Base-by-base conservation (phyloP, 1,284 basidiomycete species). In the Stygiomarasmius scandens region DNA sequence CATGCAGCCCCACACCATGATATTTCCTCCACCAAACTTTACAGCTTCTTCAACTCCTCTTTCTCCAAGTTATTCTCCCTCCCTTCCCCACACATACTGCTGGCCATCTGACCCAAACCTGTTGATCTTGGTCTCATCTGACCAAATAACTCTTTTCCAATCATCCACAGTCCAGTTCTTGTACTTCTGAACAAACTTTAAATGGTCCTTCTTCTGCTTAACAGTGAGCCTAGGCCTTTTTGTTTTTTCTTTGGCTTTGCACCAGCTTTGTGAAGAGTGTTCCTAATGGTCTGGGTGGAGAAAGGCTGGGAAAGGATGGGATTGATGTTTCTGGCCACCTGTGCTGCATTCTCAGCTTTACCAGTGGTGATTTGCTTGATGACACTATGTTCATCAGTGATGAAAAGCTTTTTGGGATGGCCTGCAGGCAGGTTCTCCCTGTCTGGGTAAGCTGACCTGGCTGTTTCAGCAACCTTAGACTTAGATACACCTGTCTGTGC, bases 1-100 rank as follows among this genome's bases (percentile, higher is more conserved):
- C 52, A 74, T 68, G 58, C 70, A 73, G 9, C 71, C 71, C 70
- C 70, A 75, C 16, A 74, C 62, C 70, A 72, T 74, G 29, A 74
- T 51, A 58, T 58, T 66, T 55, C 70, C 69, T 43, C 70, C 67
- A 29, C 72, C 68, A 68, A 66, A 64, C 64, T 74, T 73, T 10
- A 36, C 32, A 51, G 29, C 38, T 51, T 51, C 32, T 20, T 51
- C 2, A 2, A 51, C 44, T 2, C 19, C 49, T 51, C 49, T 51
- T 19, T 51, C 49, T 32, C 48, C 48, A 10, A 51, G 5, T 36
- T 27, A 38, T 51, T 64, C 59, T 49, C 58, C 67, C 53, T 24
- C 49, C 60, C 59, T 63, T 53, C 59, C 67, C 63, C 63, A 69
- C 36, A 58, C 61, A 61, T 59, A 72, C 34, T 61, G 56, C 61